Evolutionary conservation across 1,284 basidiomycete species (phyloP).

Genomic region (Hortiboletus rubellus): DNA sequence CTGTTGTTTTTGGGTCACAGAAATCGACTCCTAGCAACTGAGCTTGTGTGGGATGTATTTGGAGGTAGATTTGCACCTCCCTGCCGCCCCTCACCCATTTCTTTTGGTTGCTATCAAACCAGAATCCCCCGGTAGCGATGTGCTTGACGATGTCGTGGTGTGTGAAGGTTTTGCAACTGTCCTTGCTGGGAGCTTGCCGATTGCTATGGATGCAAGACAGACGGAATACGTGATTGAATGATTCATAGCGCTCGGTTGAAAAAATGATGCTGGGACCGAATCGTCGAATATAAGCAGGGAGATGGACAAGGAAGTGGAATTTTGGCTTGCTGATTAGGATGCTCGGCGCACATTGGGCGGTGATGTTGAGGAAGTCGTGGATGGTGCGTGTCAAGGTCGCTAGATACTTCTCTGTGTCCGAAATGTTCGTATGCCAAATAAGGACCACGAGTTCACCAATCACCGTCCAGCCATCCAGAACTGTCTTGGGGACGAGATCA

Average conservation of each 20-base stretch:
- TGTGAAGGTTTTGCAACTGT: neutral
- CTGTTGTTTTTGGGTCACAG: no score
- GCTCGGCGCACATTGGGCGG: conserved; percentile 9
- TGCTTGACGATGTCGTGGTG: neutral
- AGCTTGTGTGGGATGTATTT: neutral
- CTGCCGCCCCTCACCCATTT: neutral
- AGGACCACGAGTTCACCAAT: conserved; percentile 26
- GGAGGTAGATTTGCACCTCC: neutral
- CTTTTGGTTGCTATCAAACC: neutral
- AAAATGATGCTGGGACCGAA: neutral
- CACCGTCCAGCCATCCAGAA: conserved; percentile 25
- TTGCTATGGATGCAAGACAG: neutral
- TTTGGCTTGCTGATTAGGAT: neutral
- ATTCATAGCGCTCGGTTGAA: neutral
- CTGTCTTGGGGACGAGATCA: conserved; percentile 21
- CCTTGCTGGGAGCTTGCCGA: neutral
- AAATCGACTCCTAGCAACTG: neutral
- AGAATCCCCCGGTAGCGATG: neutral
- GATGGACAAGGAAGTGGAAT: neutral
- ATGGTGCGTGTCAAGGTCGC: conserved; percentile 9
- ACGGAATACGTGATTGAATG: neutral
- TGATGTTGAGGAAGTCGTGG: conserved; percentile 14
- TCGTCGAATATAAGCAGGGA: neutral
- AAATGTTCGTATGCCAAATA: conserved; percentile 1
- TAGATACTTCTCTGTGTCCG: conserved; percentile 3